Evolutionary conservation across 31 red algal genomes (phyloP).

Genomic region (Endocladia muricata): DNA sequence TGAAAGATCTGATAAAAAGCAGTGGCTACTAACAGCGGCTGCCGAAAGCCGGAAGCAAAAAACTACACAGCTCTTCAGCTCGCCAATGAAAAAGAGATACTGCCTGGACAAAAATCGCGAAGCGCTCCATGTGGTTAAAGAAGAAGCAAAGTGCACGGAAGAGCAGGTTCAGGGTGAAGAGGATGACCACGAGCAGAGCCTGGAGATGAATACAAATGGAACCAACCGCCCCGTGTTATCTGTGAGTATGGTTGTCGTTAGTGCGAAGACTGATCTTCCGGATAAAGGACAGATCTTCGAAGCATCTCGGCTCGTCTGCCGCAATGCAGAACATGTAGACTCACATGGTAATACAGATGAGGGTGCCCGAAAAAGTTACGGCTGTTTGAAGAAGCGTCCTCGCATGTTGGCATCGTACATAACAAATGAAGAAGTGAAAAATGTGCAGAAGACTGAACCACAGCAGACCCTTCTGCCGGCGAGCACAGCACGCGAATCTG

Average conservation of each 20-base stretch:
- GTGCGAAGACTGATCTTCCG: slow-evolving; percentile 37
- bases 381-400: neutral
- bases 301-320: slow-evolving; percentile 33
- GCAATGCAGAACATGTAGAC: slow-evolving; percentile 10
- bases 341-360: too few relatives aligned
- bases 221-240: slow-evolving; percentile 29
- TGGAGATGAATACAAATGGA: neutral
- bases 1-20: slow-evolving; percentile 6
- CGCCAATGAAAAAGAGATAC: neutral
- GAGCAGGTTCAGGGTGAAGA: neutral
- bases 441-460: too few relatives aligned
- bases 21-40: slow-evolving; percentile 14
- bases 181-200: neutral
- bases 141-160: neutral
- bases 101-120: too few relatives aligned
- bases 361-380: too few relatives aligned
- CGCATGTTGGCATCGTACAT: neutral
- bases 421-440: too few relatives aligned
- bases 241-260: slow-evolving; percentile 64
- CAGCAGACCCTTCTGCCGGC: too few relatives aligned
- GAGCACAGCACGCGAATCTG: too few relatives aligned
- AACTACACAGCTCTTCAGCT: neutral
- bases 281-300: slow-evolving; percentile 59
- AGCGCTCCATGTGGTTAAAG: neutral
- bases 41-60: neutral